Percentiles rank a stretch among this genome's conserved stretches.
Evolutionary conservation across 805 yeast genomes (phyloP).

Genomic region (Saturnispora hagleri): DNA sequence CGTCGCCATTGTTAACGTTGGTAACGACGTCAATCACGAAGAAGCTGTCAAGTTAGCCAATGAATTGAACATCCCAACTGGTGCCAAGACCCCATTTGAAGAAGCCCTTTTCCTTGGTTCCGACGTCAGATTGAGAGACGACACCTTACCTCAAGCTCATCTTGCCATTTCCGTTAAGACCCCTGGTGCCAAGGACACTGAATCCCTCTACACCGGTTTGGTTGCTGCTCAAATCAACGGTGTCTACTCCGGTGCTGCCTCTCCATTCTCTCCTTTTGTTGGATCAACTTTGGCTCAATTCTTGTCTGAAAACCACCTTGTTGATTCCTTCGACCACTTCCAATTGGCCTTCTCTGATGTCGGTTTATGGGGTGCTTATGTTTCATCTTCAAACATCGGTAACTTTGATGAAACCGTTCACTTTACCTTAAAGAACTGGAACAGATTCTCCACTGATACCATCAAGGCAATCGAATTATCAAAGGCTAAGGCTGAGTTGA

Average conservation of each 20-base stretch:
- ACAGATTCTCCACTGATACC: slow-evolving; percentile 63
- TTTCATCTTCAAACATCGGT: slow-evolving; percentile 50
- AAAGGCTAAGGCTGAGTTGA: slow-evolving; percentile 65
- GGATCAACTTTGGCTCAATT: slow-evolving; percentile 65
- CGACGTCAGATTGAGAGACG: slow-evolving; percentile 82
- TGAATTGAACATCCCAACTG: slow-evolving; percentile 39
- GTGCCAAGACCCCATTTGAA: slow-evolving; percentile 38
- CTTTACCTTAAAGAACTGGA: slow-evolving; percentile 80
- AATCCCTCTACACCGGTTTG: slow-evolving; percentile 59
- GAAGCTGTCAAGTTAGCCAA: slow-evolving; percentile 59
- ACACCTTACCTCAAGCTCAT: slow-evolving; percentile 74
- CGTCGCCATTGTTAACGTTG: slow-evolving; percentile 58
- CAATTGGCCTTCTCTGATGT: slow-evolving; percentile 63
- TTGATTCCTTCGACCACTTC: slow-evolving; percentile 65
- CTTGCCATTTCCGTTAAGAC: slow-evolving; percentile 68
- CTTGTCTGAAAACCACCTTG: slow-evolving; percentile 63
- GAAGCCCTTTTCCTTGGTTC: slow-evolving; percentile 72
- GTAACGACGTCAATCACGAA: slow-evolving; percentile 57
- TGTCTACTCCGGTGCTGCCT: slow-evolving; percentile 42
- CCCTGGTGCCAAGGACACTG: slow-evolving; percentile 47
- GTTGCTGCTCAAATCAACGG: slow-evolving; percentile 64
- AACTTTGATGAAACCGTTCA: slow-evolving; percentile 70
- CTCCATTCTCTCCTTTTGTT: slow-evolving; percentile 46
- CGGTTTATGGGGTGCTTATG: slow-evolving; percentile 78
- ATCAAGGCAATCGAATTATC: slow-evolving; percentile 70